Conservation (phyloP, 768 basidiomycete genomes). For the Hebeloma cylindrosporum region DNA sequence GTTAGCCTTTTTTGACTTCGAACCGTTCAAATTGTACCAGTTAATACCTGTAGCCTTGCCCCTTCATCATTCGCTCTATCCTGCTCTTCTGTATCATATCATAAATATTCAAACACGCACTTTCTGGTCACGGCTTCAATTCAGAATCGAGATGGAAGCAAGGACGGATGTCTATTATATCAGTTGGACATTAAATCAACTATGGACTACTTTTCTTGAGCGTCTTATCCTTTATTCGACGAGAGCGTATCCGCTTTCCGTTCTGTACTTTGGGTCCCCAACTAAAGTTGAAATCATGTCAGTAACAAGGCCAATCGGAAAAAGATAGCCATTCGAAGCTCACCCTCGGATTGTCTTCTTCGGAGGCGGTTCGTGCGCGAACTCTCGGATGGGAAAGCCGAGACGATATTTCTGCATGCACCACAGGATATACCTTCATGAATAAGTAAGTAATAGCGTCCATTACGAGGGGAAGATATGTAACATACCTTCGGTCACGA, state of each 20-base stretch:
- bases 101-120: too few species aligned
- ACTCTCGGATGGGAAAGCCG: slow-evolving; percentile 52
- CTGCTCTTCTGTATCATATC: slow-evolving; percentile 1
- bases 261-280: slow-evolving; percentile 76
- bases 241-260: slow-evolving; percentile 73
- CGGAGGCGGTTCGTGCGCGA: slow-evolving; percentile 64
- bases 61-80: too few species aligned
- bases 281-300: slow-evolving; percentile 35
- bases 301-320: not conserved
- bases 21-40: too few species aligned
- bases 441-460: not conserved
- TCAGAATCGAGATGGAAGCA: slow-evolving; percentile 1
- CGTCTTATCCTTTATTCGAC: slow-evolving; percentile 40
- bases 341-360: slow-evolving; percentile 83
- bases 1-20: too few species aligned
- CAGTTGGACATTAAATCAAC: too few species aligned
- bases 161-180: slow-evolving; percentile 8
- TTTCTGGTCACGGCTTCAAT: not conserved
- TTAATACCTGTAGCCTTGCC: too few species aligned
- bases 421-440: slow-evolving; percentile 76
- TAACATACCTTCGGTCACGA: slow-evolving; percentile 65
- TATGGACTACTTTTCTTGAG: slow-evolving; percentile 10
- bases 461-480: not conserved
- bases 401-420: slow-evolving; percentile 78
- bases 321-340: slow-evolving; percentile 26